Evolutionary conservation across 306 rosid species (phyloP).

Genomic region (Parietaria judaica): DNA sequence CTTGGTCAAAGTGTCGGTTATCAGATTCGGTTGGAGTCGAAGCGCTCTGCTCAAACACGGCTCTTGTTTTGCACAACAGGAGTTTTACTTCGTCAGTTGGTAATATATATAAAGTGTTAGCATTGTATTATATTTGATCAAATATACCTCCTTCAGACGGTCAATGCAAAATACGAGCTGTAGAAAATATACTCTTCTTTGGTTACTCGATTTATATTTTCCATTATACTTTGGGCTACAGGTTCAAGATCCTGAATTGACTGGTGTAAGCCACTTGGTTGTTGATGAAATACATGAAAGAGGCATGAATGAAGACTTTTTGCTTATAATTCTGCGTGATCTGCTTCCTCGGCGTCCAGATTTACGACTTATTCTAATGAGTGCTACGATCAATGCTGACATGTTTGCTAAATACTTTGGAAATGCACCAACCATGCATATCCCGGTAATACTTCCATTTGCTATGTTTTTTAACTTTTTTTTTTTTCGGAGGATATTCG

Average conservation of each 20-base stretch:
- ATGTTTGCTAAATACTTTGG: slow-evolving; percentile 79
- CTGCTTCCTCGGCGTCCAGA: slow-evolving; percentile 94
- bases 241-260: slow-evolving; percentile 83
- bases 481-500: slow-evolving; percentile 1
- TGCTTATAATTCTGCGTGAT: slow-evolving; percentile 76
- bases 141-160: neutral
- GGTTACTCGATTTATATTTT: slow-evolving; percentile 15
- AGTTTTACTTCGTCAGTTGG: slow-evolving; percentile 87
- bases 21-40: slow-evolving; percentile 90
- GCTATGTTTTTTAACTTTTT: slow-evolving; percentile 7
- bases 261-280: slow-evolving; percentile 83
- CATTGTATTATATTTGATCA: slow-evolving; percentile 12
- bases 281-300: slow-evolving; percentile 99
- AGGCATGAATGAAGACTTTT: slow-evolving; percentile 95
- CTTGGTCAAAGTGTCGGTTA: slow-evolving; percentile 91
- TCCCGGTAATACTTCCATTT: slow-evolving; percentile 49
- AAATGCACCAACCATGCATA: slow-evolving; percentile 72
- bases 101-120: slow-evolving; percentile 24
- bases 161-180: neutral
- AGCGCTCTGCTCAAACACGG: slow-evolving; percentile 66
- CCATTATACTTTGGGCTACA: slow-evolving; percentile 32
- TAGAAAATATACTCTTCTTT: neutral
- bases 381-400: slow-evolving; percentile 96
- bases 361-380: slow-evolving; percentile 85
- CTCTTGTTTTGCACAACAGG: slow-evolving; percentile 96